Percentiles rank a stretch among this genome's conserved stretches.
Conservation (phyloP, 768 basidiomycete genomes). For the Hydnomerulius pinastri region DNA sequence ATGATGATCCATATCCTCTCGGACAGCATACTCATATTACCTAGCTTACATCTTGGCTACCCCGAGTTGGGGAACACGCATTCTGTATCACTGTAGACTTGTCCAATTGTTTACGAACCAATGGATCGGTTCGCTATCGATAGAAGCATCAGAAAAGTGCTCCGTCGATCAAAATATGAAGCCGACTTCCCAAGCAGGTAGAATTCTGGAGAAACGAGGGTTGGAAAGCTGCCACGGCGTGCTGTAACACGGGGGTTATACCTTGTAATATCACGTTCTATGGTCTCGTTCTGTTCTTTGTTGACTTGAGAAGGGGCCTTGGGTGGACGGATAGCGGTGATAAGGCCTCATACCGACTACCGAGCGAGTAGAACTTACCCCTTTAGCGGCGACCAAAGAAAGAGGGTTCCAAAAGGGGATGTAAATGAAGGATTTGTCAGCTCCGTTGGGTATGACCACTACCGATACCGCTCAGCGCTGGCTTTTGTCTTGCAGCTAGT, state of each 20-base stretch:
- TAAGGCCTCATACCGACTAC: no score
- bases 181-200: not conserved
- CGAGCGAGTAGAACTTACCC: no score
- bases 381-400: no score
- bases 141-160: not conserved
- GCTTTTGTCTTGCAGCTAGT: conserved; percentile 1
- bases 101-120: not conserved
- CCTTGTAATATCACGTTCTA: not conserved
- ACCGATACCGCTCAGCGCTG: not conserved
- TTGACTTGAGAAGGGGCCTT: not conserved
- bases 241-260: not conserved
- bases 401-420: no score
- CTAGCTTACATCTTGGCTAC: not conserved
- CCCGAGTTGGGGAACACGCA: not conserved
- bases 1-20: no score
- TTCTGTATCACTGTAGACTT: not conserved
- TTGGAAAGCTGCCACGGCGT: not conserved
- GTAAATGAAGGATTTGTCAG: conserved; percentile 2
- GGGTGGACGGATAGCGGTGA: not conserved
- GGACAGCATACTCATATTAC: no score
- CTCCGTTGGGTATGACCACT: not conserved
- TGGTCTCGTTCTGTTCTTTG: not conserved
- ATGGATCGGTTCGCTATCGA: not conserved
- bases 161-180: not conserved
- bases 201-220: no score